Evolutionary conservation across 208 protist species (phyloP), one percentile per base, ranked within the genome.

Genomic region (Acanthamoeba lenticulata): DNA sequence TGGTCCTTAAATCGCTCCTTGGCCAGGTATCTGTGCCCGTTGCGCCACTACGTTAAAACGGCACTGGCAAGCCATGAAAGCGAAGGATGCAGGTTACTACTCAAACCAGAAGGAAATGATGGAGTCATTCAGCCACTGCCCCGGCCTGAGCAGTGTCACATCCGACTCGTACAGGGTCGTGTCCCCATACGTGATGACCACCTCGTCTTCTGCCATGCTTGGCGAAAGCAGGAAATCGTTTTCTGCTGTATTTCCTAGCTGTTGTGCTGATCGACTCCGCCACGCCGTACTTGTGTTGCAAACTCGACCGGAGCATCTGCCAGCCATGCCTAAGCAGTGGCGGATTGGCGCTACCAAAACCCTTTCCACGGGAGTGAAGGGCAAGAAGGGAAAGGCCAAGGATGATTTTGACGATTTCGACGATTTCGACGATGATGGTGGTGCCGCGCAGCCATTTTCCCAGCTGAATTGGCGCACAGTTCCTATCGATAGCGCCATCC

Each of bases 101-200:
- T 86, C 77, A 40, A 86, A 86, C 77, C 77, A 86, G 27, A 86
- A 86, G 29, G 77, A n/a, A 32, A 86, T 86, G 15, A 86, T 1
- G 21, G 38, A 60, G 38, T 86, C 77, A 38, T 86, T 86, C 27
- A 86, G 77, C 77, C 77, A 86, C 38, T 86, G 15, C 7, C 77
- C 45, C 2, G 44, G n/a, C 34, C 44, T 21, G 13, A 86, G 77
- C n/a, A 60, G 38, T 4, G 6, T 40, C 36, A 86, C 42, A 13
- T 86, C 77, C 24, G 77, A 86, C 38, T 86, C 44, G 15, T 57
- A 57, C 15, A 86, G 77, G 0, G 77, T 86, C 42, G 77, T 86
- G 42, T 86, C 77, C 21, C 45, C 44, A 36, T 86, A 86, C 13
- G 77, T 86, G 15, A 86, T 17, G 15, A 86, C 77, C 19, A 86